A percentile compares a stretch with the other conserved stretches of the same genome.
phyloP scores from a whole-genome alignment of 2,329 filamentous ascomycete genomes.

The Alternaria sp. region DNA sequence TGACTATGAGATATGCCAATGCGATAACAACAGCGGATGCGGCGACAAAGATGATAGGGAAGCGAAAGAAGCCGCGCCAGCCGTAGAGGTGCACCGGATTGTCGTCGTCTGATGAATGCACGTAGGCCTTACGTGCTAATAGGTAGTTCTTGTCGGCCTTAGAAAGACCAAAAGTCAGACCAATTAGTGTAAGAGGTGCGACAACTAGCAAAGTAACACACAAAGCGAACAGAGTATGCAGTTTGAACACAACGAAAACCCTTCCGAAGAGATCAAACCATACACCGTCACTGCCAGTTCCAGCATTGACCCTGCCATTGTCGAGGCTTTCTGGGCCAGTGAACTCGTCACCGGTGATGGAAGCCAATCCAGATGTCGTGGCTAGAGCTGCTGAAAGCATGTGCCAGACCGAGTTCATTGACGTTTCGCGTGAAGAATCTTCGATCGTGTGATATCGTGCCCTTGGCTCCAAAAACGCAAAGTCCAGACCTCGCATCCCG shows the following conservation, averaged over 20 bases:
- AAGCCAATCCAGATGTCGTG: conserved; percentile 76
- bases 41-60: conserved; percentile 76
- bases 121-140: conserved; percentile 73
- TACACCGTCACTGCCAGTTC: conserved; percentile 74
- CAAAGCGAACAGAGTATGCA: conserved; percentile 87
- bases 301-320: conserved; percentile 70
- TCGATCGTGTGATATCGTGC: conserved; percentile 90
- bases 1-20: conserved; percentile 77
- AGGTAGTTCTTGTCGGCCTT: conserved; percentile 87
- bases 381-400: conserved; percentile 88
- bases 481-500: conserved; percentile 86
- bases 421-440: conserved; percentile 84
- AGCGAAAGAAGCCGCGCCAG: conserved; percentile 83
- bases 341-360: conserved; percentile 73
- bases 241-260: conserved; percentile 78
- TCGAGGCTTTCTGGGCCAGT: conserved; percentile 64
- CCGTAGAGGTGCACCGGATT: conserved; percentile 74
- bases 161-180: conserved; percentile 73
- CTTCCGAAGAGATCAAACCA: conserved; percentile 95
- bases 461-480: conserved; percentile 89
- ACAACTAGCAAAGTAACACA: conserved; percentile 84
- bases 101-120: conserved; percentile 67
- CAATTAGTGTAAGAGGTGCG: conserved; percentile 75
- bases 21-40: conserved; percentile 75
- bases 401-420: conserved; percentile 80